These are phyloP conservation scores for Syzygium malaccense DNA, from an alignment of 441 rosid species.

Conservation along the genomic window DNA sequence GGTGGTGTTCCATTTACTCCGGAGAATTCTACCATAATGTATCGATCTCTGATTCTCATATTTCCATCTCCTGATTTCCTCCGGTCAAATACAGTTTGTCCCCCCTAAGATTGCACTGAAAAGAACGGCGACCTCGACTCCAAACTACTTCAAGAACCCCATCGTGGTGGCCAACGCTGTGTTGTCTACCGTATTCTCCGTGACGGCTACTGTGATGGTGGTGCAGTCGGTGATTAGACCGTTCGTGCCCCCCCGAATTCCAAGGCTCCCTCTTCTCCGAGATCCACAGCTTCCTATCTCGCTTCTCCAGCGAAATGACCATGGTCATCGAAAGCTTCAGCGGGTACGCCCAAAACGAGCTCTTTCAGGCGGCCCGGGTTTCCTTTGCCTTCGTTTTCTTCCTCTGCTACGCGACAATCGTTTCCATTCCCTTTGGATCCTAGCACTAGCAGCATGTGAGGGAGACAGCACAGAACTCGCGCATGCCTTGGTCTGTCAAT, in stretches of 20 bases:
- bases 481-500: no score
- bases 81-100: neutral
- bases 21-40: neutral
- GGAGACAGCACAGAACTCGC: no score
- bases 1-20: neutral
- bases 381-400: slow-evolving; percentile 24
- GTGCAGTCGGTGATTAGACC: slow-evolving; percentile 30
- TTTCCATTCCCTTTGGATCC: no score
- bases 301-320: slow-evolving; percentile 20
- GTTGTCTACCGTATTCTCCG: slow-evolving; percentile 8
- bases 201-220: slow-evolving; percentile 38
- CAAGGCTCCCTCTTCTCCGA: slow-evolving; percentile 18
- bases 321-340: slow-evolving; percentile 30
- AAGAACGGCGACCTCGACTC: neutral
- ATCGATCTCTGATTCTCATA: neutral
- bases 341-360: slow-evolving; percentile 30
- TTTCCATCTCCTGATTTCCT: neutral
- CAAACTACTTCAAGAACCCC: neutral
- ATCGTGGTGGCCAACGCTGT: neutral
- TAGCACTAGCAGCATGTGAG: no score
- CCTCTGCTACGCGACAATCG: slow-evolving; percentile 14
- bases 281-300: slow-evolving; percentile 19
- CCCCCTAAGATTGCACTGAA: neutral
- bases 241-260: slow-evolving; percentile 24
- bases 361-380: slow-evolving; percentile 34